Base-by-base conservation (phyloP, 2,329 filamentous ascomycete genomes). In the Colletotrichum sp. region DNA sequence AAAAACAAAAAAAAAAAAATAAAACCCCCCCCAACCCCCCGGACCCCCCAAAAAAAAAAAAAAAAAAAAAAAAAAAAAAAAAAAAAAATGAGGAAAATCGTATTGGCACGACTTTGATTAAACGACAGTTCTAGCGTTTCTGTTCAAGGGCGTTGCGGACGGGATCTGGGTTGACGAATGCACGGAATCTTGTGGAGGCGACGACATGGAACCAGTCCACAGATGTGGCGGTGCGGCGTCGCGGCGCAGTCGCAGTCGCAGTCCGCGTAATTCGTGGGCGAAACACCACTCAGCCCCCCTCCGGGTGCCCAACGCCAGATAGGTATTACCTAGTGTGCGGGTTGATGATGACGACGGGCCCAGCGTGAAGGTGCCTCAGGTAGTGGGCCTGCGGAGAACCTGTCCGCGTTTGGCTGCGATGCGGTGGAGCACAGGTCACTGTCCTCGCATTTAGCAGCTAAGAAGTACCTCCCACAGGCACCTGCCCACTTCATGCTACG, bases 241-340 rank as follows among this genome's bases (percentile, higher is more conserved):
- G 13, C 16, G n/a, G 67, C 32, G 36, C 66, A 32, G 66, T 68
- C 65, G 44, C 36, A 49, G 65, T 16, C 10, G 8, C n/a, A 49
- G 57, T 63, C 70, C 70, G 64, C 73, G 70, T 76, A 72, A 76
- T 63, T 76, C 73, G 34, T 68, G n/a, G 63, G 73, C 68, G 68
- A 65, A 66, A 70, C 66, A 57, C 34, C 59, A 62, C 72, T 72
- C 62, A 75, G 72, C 72, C 72, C 55, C 55, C 44, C 39, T 49
- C 44, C 44, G 6, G 44, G n/a, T 49, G n/a, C 44, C 44, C 44
- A 49, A 21, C n/a, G 44, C n/a, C 44, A 49, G 44, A 49, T 49
- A 21, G 28, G 28, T 30, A 30, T 30, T 30, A 30, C 28, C 21
- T 49, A 44, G 28, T 28, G 21, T 59, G 55, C 67, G 34, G 34